These are phyloP conservation scores for Blastocystis sp. DNA, from an alignment of 352 stramenopile species.

Conservation along the genomic window DNA sequence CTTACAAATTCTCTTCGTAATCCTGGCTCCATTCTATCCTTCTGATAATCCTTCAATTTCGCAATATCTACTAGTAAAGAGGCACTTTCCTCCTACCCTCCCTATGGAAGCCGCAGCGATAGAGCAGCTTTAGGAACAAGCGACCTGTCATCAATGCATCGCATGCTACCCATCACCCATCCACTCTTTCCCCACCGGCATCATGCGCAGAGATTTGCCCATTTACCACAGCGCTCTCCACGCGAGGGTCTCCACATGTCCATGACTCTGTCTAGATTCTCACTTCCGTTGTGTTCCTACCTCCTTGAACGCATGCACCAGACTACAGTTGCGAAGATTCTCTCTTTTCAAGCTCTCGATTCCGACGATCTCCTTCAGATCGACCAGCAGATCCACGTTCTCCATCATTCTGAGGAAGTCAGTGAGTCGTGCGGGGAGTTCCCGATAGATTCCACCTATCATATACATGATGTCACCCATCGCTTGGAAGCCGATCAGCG, in stretches of 20 bases:
- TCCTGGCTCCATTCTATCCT: not conserved
- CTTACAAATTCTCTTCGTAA: not conserved
- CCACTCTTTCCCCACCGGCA: not conserved
- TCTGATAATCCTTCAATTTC: not conserved
- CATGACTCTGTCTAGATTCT: not conserved
- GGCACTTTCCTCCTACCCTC: not conserved
- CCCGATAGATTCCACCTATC: slow-evolving; percentile 40
- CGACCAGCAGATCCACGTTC: not conserved
- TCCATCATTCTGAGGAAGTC: slow-evolving; percentile 26
- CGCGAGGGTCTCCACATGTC: not conserved
- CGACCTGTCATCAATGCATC: slow-evolving; percentile 38
- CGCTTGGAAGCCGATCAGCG: slow-evolving; percentile 22
- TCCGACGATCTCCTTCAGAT: slow-evolving; percentile 14
- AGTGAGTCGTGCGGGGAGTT: not conserved
- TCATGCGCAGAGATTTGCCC: not conserved
- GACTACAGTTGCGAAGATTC: not conserved
- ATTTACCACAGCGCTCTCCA: not conserved
- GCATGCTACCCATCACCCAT: not conserved
- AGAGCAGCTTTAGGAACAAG: slow-evolving; percentile 38
- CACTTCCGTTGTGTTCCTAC: not conserved
- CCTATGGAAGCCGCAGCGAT: not conserved
- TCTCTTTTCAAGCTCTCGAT: not conserved
- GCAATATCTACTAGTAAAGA: not conserved
- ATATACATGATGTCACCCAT: slow-evolving; percentile 38
- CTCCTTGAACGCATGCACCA: not conserved